Conservation (phyloP, 768 basidiomycete species). For the Tricholoma flavovirens region DNA sequence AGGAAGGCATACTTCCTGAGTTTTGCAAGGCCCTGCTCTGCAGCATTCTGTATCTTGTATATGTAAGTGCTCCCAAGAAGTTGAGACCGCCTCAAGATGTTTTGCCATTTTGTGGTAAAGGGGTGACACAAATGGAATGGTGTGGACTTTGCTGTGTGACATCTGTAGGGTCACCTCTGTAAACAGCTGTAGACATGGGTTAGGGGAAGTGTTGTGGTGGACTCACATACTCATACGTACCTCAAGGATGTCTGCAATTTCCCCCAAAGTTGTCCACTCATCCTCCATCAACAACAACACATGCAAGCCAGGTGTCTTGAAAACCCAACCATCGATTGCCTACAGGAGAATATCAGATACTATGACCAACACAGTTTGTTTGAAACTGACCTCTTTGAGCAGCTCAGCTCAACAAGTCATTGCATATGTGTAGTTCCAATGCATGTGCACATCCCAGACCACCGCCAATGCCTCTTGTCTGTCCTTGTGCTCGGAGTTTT, state of each 20-base stretch:
- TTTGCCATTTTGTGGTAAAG: slow-evolving; percentile 22
- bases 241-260: not conserved
- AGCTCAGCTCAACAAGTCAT: slow-evolving; percentile 2
- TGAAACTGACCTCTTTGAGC: slow-evolving; percentile 17
- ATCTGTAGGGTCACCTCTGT: too few species aligned
- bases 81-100: slow-evolving; percentile 11
- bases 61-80: not conserved
- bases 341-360: slow-evolving; percentile 7
- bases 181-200: not conserved
- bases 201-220: not conserved
- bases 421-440: not conserved
- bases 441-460: not conserved
- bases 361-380: not conserved
- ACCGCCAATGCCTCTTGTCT: not conserved
- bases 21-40: slow-evolving; percentile 17
- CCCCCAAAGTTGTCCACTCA: not conserved
- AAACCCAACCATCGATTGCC: slow-evolving; percentile 29
- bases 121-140: slow-evolving; percentile 26
- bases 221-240: not conserved
- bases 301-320: slow-evolving; percentile 9
- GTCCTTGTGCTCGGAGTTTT: not conserved
- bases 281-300: not conserved
- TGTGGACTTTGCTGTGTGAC: too few species aligned
- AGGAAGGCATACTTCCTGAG: slow-evolving; percentile 9
- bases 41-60: slow-evolving; percentile 8